These are phyloP conservation scores for Trematosphaeria pertusa DNA, from an alignment of 2,329 filamentous ascomycete genomes.

Conservation along the genomic window DNA sequence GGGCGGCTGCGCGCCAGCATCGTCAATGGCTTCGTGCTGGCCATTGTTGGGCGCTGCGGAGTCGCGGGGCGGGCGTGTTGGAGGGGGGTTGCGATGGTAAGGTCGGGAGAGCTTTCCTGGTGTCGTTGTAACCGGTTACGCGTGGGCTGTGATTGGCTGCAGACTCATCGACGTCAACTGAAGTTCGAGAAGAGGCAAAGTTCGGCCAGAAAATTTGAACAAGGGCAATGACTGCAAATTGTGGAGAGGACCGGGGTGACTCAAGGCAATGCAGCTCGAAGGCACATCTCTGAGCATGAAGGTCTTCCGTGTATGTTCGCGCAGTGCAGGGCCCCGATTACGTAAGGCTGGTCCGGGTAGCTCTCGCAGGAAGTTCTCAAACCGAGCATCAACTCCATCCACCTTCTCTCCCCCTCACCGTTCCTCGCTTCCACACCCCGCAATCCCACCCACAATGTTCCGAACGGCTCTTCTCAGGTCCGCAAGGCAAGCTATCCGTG, in stretches of 20 bases:
- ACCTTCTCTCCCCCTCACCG: slow-evolving; percentile 33
- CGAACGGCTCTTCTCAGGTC: slow-evolving; percentile 84
- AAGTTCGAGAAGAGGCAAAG: slow-evolving; percentile 17
- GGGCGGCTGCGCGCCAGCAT: slow-evolving; percentile 56
- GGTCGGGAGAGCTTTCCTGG: slow-evolving; percentile 30
- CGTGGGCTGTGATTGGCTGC: slow-evolving; percentile 40
- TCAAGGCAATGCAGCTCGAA: no score
- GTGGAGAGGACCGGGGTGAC: no score
- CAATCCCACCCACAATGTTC: slow-evolving; percentile 72
- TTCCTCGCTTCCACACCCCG: slow-evolving; percentile 24
- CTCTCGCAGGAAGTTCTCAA: slow-evolving; percentile 23
- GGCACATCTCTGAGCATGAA: no score
- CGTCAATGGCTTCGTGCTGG: slow-evolving; percentile 55
- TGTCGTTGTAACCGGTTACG: slow-evolving; percentile 30
- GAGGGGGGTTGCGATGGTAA: slow-evolving; percentile 29
- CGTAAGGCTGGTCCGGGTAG: slow-evolving; percentile 4
- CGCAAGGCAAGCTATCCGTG: slow-evolving; percentile 61
- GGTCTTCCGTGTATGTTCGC: no score
- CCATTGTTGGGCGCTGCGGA: slow-evolving; percentile 50
- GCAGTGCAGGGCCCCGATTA: slow-evolving; percentile 14
- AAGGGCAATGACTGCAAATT: background rate
- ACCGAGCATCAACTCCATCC: slow-evolving; percentile 31
- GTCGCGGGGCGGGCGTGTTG: slow-evolving; percentile 32
- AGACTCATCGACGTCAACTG: slow-evolving; percentile 28
- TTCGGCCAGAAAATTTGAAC: slow-evolving; percentile 5